A percentile compares a stretch with the other conserved stretches of the same genome.
phyloP scores from a whole-genome alignment of 1,284 basidiomycete species.

The Cryptococcus sp. region DNA sequence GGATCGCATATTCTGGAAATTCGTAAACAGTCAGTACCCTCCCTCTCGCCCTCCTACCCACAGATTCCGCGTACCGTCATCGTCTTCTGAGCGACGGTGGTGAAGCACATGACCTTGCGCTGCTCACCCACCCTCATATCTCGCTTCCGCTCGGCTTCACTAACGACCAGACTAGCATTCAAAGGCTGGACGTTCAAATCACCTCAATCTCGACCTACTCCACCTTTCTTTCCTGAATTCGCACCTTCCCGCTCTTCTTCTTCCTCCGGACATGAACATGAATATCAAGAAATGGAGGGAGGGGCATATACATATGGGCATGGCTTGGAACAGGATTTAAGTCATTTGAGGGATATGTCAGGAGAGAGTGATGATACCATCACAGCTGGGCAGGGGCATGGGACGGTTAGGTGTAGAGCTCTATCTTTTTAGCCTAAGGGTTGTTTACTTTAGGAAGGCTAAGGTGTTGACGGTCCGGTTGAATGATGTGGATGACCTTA shows the following conservation, averaged over 20 bases:
- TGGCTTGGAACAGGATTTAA: not conserved
- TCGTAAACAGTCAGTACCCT: constrained; percentile 62
- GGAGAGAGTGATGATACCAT: not conserved
- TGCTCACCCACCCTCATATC: not conserved
- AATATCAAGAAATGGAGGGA: not conserved
- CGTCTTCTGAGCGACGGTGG: too few relatives aligned
- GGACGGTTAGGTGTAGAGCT: constrained; percentile 20
- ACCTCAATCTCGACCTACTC: constrained; percentile 6
- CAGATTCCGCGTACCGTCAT: too few relatives aligned
- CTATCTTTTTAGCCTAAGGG: constrained; percentile 13
- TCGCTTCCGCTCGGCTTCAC: not conserved
- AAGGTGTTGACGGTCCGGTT: not conserved
- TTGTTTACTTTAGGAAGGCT: not conserved
- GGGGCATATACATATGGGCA: not conserved
- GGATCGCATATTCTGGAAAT: constrained; percentile 81
- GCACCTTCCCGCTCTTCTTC: constrained; percentile 7
- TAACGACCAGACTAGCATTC: constrained; percentile 34
- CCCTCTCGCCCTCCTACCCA: too few relatives aligned
- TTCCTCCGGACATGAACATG: constrained; percentile 10
- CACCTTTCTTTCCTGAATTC: constrained; percentile 3
- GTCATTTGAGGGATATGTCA: not conserved
- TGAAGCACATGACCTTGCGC: too few relatives aligned
- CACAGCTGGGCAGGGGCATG: constrained; percentile 6
- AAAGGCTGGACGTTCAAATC: constrained; percentile 44
- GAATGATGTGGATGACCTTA: not conserved